Percentiles rank a stretch among this genome's conserved stretches.
phyloP scores from a whole-genome alignment of 2,329 filamentous ascomycete species.

The Dothiorella sarmentorum region DNA sequence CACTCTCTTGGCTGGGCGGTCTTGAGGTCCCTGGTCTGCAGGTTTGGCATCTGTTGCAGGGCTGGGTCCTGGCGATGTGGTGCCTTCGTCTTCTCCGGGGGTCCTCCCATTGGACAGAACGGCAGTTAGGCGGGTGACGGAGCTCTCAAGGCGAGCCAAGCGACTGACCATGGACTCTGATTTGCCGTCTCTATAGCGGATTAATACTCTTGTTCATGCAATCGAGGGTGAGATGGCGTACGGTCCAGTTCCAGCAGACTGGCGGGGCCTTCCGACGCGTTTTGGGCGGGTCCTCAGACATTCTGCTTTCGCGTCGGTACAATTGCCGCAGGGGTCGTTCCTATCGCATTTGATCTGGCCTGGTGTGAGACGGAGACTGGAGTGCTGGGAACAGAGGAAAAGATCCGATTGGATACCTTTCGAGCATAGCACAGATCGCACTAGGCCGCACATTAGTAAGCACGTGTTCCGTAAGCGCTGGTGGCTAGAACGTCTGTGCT shows the following conservation, averaged over 20 bases:
- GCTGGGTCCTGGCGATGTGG: background rate
- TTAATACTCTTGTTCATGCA: background rate
- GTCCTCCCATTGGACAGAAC: background rate
- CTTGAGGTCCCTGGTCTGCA: background rate
- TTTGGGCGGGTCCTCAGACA: constrained; percentile 29
- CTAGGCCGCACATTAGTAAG: background rate
- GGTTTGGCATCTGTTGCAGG: background rate
- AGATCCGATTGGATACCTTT: background rate
- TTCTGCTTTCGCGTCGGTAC: constrained; percentile 25
- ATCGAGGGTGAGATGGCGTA: background rate
- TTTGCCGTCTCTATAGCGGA: constrained; percentile 4
- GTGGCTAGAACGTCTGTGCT: too few species aligned
- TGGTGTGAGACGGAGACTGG: background rate
- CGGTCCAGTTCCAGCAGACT: background rate
- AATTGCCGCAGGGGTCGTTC: constrained; percentile 33
- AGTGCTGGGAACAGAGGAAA: background rate
- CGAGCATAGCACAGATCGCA: constrained; percentile 16
- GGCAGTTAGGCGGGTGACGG: constrained; percentile 5
- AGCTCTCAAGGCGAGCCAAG: constrained; percentile 3
- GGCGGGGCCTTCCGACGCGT: constrained; percentile 12
- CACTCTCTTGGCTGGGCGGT: constrained; percentile 3
- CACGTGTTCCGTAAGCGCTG: too few species aligned
- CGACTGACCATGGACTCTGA: constrained; percentile 10
- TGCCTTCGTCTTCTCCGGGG: background rate
- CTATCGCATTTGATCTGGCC: constrained; percentile 35